Conservation (phyloP, 2,329 filamentous ascomycete genomes). For the Fusarium tupiense region DNA sequence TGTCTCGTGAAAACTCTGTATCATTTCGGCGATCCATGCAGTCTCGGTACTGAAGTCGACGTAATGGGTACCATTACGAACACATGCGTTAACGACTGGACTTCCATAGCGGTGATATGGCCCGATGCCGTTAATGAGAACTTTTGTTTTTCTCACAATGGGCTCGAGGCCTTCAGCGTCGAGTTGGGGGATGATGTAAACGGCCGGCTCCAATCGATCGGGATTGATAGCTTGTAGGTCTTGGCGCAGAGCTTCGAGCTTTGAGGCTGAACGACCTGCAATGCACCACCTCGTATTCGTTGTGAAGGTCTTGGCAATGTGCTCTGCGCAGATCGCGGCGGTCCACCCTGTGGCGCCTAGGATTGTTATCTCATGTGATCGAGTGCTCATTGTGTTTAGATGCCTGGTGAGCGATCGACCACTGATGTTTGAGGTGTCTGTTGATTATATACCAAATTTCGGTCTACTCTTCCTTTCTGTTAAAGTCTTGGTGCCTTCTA, state of each 20-base stretch:
- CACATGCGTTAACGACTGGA: not conserved
- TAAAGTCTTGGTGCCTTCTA: not conserved
- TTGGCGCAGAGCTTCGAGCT: not conserved
- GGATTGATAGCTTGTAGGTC: not conserved
- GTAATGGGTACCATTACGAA: not conserved
- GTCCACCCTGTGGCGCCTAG: not conserved
- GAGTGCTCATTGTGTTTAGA: not conserved
- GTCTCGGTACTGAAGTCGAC: constrained; percentile 2
- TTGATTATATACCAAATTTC: not conserved
- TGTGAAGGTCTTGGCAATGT: not conserved
- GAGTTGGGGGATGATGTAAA: not conserved
- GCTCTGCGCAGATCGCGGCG: not conserved
- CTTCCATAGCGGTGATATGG: not conserved
- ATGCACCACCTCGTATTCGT: not conserved
- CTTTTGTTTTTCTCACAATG: not conserved
- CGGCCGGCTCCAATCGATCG: not conserved
- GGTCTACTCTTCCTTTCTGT: rapidly evolving
- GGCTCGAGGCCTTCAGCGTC: not conserved
- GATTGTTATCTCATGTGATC: not conserved
- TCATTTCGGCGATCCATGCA: not conserved
- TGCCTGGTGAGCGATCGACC: rapidly evolving
- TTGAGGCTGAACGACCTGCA: not conserved
- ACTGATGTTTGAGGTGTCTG: too few species aligned
- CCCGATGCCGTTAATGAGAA: not conserved
- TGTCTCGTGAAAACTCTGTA: not conserved